Conservation (phyloP, 768 basidiomycete genomes). For the Clathrus columnatus region DNA sequence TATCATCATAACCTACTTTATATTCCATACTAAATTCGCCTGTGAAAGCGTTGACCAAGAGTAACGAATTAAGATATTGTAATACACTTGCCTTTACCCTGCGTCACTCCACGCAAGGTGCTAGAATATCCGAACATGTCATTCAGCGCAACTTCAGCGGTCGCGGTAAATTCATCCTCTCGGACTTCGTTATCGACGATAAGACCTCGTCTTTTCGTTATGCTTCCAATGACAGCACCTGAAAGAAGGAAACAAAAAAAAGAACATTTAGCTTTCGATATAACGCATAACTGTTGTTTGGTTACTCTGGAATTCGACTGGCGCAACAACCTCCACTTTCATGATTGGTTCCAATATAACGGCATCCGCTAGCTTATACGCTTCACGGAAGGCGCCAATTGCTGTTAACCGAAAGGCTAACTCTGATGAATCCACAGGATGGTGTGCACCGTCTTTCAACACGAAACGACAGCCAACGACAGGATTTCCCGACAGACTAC, state of each 20-base stretch:
- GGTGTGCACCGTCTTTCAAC: slow-evolving; percentile 85
- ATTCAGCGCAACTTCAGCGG: slow-evolving; percentile 88
- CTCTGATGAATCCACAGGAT: slow-evolving; percentile 94
- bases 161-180: slow-evolving; percentile 91
- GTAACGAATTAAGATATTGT: slow-evolving; percentile 28
- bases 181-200: slow-evolving; percentile 95
- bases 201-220: slow-evolving; percentile 87
- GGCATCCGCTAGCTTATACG: slow-evolving; percentile 64
- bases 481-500: slow-evolving; percentile 77
- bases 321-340: slow-evolving; percentile 95
- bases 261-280: neutral
- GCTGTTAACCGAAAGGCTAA: slow-evolving; percentile 88
- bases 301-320: slow-evolving; percentile 87
- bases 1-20: slow-evolving; percentile 41
- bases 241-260: neutral
- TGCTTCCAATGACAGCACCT: slow-evolving; percentile 83
- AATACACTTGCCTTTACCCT: slow-evolving; percentile 93
- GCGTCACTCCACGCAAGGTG: slow-evolving; percentile 85
- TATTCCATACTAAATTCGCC: slow-evolving; percentile 42
- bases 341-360: slow-evolving; percentile 97
- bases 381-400: slow-evolving; percentile 88
- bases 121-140: slow-evolving; percentile 99
- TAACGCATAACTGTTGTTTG: slow-evolving; percentile 6
- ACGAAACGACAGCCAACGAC: slow-evolving; percentile 83
- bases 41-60: slow-evolving; percentile 1